Base-by-base conservation (phyloP, 2,329 filamentous ascomycete genomes). In the Fusarium irregulare region DNA sequence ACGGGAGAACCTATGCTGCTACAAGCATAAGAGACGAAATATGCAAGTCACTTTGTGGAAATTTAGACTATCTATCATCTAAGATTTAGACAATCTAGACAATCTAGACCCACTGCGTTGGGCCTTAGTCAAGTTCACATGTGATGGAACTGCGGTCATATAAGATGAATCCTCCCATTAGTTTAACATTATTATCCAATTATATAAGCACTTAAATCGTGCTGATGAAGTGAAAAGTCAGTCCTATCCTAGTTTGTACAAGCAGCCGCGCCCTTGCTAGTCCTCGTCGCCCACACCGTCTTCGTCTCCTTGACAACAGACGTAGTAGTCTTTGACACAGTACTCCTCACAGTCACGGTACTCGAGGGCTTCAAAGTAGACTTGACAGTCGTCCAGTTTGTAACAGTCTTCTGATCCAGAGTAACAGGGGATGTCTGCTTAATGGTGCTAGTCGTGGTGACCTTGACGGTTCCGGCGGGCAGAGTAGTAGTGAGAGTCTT, bases 301-400 rank as follows among this genome's bases (percentile, higher is more conserved):
- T 42, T 68, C 4, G 67, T 70, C 18, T 55, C n/a, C 54, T 67
- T 70, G 11, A 70, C 32, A 3, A 60, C 46, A 7, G 66, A 70
- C 4, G 67, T 68, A 14, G 62, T 70, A 4, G 44, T 53, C 58
- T 70, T 70, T 32, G 54, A 70, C 3, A 70, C 63, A 6, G 67
- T 70, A 13, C 63, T 70, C 25, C 54, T 58, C 37, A 56, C 1
- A 11, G 70, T 74, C 1, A 63, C 64, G 0, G 70, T 73, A 45
- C 67, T 73, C 0, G 69, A 74, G 0, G 74, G 71, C 49, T 63
- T 68, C 18, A 76, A 34, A 0, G 74, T 76, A 3, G 73, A 70
- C 55, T 73, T 75, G 12, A 72, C 71, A 5, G 74, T 75, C 4
- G 63, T 34, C 74, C 73, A 73, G 27, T 50, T 64, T 3, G 67